These are phyloP conservation scores for Fusarium bulbicola DNA, from an alignment of 2,329 filamentous ascomycete species.

Conservation along the genomic window DNA sequence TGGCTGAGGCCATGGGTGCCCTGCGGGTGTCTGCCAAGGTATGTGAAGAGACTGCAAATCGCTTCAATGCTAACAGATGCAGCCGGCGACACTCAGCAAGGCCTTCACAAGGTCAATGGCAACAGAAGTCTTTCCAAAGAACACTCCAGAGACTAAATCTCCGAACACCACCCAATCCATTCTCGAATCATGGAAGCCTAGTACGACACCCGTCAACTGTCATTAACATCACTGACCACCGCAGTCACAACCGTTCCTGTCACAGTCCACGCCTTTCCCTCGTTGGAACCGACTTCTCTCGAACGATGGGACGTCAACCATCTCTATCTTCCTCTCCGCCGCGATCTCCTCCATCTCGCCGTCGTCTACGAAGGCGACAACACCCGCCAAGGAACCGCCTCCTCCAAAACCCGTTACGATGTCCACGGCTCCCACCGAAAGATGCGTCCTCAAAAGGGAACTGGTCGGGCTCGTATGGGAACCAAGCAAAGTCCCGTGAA, in stretches of 20 bases:
- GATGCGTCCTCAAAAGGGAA: conserved; percentile 86
- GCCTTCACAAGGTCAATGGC: conserved; percentile 65
- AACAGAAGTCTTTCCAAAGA: conserved; percentile 56
- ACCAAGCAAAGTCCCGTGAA: conserved; percentile 83
- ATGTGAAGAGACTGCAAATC: conserved; percentile 28
- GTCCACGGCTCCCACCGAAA: conserved; percentile 87
- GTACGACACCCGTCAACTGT: conserved; percentile 44
- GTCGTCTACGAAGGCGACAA: conserved; percentile 92
- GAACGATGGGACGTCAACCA: conserved; percentile 83
- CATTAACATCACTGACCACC: conserved; percentile 10
- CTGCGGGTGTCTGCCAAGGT: conserved; percentile 58
- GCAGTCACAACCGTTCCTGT: conserved; percentile 74
- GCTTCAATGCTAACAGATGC: conserved; percentile 10
- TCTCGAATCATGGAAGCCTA: conserved; percentile 55
- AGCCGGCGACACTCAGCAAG: conserved; percentile 49
- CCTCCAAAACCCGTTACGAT: conserved; percentile 81
- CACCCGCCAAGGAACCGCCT: conserved; percentile 87
- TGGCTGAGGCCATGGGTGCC: conserved; percentile 62
- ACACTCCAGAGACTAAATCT: conserved; percentile 44
- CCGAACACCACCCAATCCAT: conserved; percentile 44
- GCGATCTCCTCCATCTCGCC: conserved; percentile 91
- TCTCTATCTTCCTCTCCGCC: conserved; percentile 85
- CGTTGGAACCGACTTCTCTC: conserved; percentile 83
- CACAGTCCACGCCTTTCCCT: conserved; percentile 90
- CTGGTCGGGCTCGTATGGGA: conserved; percentile 80